Percentiles rank a stretch among this genome's conserved stretches.
Conservation (phyloP, 2,329 filamentous ascomycete genomes). For the Alternaria novae-zelandiae region DNA sequence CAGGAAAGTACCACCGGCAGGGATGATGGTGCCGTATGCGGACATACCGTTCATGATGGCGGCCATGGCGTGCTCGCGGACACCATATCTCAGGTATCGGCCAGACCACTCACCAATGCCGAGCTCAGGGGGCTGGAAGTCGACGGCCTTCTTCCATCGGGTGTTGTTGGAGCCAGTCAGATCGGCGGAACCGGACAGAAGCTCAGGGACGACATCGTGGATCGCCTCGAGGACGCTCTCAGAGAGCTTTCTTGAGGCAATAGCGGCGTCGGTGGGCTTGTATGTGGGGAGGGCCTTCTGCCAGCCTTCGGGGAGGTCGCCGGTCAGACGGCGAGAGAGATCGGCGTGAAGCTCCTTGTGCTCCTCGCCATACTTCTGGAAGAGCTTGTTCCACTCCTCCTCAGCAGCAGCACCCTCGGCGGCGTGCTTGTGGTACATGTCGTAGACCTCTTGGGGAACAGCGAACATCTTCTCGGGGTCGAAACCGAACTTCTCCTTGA, state of each 20-base stretch:
- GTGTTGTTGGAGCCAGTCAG: constrained; percentile 99
- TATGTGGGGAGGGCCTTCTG: constrained; percentile 92
- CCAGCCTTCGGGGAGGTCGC: constrained; percentile 93
- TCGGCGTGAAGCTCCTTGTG: constrained; percentile 82
- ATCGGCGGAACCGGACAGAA: constrained; percentile 95
- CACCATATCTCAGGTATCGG: constrained; percentile 91
- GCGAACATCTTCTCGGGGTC: constrained; percentile 91
- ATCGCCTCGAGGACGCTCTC: constrained; percentile 92
- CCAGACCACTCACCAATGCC: constrained; percentile 89
- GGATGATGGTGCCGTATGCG: constrained; percentile 93
- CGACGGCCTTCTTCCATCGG: constrained; percentile 93
- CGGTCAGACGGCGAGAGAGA: constrained; percentile 77
- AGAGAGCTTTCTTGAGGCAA: constrained; percentile 95
- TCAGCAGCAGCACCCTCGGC: constrained; percentile 87
- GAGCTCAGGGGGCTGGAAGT: constrained; percentile 91
- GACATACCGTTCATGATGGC: constrained; percentile 94
- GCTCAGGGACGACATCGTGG: constrained; percentile 81
- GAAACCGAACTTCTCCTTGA: constrained; percentile 96
- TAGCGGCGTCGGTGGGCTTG: constrained; percentile 80
- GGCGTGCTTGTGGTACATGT: constrained; percentile 83
- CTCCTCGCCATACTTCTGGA: constrained; percentile 82
- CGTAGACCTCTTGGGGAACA: constrained; percentile 94
- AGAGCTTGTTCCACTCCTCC: constrained; percentile 92
- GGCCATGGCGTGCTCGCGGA: constrained; percentile 91
- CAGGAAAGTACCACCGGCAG: constrained; percentile 94